Evolutionary conservation across 805 yeast species (phyloP), one percentile per base, ranked within the genome.

Genomic region (Cyberlindnera suaveolens): DNA sequence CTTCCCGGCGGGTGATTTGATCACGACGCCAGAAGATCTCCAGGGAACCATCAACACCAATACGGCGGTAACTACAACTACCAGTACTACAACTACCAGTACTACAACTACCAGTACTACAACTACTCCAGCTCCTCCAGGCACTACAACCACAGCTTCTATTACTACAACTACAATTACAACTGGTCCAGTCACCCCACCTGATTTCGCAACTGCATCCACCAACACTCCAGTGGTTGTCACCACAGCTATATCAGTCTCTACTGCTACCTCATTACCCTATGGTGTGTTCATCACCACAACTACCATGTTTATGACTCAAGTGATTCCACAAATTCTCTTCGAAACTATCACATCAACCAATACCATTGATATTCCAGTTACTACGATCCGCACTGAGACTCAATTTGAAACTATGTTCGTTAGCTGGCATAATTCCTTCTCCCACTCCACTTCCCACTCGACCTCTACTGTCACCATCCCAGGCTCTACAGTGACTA

Each of bases 211-310:
- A 26, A 19, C 37, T 6, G 27, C 42, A n/a, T 18, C 41, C 6
- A 20, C 38, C 6, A 35, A 33, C 19, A 34, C 48, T 15, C 33
- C 33, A 13, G 33, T 6, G 15, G 40, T 55, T 40, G 14, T 58
- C 44, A 38, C 57, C 42, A 35, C 47, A 19, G 5, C 42, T 17
- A 20, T 49, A 19, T 19, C 23, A 6, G 23, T 19, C 36, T 17
- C 48, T 30, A 14, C 53, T 32, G 8, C 56, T 43, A 40, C 62
- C 48, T 23, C 59, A 36, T 34, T 50, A 34, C 16, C 46, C 34
- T n/a, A 13, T 15, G 30, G n/a, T 14, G 36, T 26, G 19, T 23
- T 30, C 46, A 34, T 34, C 50, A 39, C 19, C 52, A 51, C 46
- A 56, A 50, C 32, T 58, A 56, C 45, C 20, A 7, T 42, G 35